A percentile compares a stretch with the other conserved stretches of the same genome.
Evolutionary conservation across 495 filamentous ascomycete species (phyloP).

Genomic region (Penicillium canariense): DNA sequence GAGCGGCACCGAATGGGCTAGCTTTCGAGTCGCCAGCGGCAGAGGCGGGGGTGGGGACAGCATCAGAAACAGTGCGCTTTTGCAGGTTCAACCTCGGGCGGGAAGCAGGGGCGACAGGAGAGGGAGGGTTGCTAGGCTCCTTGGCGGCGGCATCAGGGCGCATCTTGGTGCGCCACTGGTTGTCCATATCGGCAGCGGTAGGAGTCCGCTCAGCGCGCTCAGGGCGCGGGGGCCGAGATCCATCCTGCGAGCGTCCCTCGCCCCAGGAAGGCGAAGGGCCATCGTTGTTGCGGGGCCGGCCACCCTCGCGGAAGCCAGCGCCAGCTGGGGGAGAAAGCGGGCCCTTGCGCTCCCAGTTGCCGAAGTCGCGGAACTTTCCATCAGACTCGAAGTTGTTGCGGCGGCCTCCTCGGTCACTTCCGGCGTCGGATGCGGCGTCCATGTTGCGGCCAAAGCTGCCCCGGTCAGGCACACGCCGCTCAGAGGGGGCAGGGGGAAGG

Average conservation of each 20-base stretch:
- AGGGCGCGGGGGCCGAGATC: conserved; percentile 79
- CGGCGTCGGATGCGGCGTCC: conserved; percentile 51
- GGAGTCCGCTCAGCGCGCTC: conserved; percentile 75
- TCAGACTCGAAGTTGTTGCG: conserved; percentile 63
- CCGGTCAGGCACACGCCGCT: conserved; percentile 49
- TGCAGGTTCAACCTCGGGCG: conserved; percentile 78
- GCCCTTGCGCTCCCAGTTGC: conserved; percentile 94
- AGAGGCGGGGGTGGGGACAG: conserved; percentile 47
- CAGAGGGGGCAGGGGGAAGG: conserved; percentile 63
- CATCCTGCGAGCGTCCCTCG: conserved; percentile 75
- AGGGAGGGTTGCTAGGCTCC: conserved; percentile 63
- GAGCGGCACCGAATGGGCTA: conserved; percentile 88
- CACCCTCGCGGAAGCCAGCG: conserved; percentile 56
- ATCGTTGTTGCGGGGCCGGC: conserved; percentile 67
- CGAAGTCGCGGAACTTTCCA: conserved; percentile 81
- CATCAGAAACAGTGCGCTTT: conserved; percentile 85
- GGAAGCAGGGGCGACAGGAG: conserved; percentile 45
- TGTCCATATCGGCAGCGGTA: conserved; percentile 83
- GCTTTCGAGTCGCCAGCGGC: conserved; percentile 65
- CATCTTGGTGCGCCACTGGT: conserved; percentile 84
- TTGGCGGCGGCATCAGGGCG: conserved; percentile 62
- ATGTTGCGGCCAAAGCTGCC: conserved; percentile 48
- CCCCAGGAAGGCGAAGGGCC: conserved; percentile 80
- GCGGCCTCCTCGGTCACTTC: conserved; percentile 49
- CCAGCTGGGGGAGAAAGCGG: conserved; percentile 74